phyloP scores from a whole-genome alignment of 2,329 filamentous ascomycete species.

The Fusarium sp. region DNA sequence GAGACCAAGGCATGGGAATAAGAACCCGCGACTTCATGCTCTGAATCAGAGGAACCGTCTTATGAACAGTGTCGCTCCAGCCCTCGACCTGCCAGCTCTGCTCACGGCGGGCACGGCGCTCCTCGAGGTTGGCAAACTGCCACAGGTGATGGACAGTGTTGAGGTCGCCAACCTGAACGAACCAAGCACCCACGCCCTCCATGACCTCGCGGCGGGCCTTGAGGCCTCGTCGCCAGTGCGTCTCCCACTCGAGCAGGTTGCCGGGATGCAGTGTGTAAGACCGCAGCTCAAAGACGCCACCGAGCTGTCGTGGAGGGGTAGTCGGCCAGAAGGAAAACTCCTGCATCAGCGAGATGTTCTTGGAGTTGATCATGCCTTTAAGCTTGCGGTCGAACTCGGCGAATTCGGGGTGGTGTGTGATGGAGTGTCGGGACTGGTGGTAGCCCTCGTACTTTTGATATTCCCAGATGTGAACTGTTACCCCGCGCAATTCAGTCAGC shows the following conservation, averaged over 20 bases:
- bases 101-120: conserved; percentile 89
- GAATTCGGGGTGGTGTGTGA: conserved; percentile 86
- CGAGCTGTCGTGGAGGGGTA: conserved; percentile 86
- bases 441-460: conserved; percentile 98
- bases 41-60: conserved; percentile 97
- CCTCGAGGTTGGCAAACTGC: conserved; percentile 98
- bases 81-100: conserved; percentile 95
- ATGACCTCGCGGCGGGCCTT: conserved; percentile 94
- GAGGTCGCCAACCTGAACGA: conserved; percentile 96
- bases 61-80: conserved; percentile 98
- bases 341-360: conserved; percentile 95
- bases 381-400: conserved; percentile 86
- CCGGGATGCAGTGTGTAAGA: conserved; percentile 97
- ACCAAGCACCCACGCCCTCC: conserved; percentile 99
- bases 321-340: conserved; percentile 99
- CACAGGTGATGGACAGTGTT: conserved; percentile 98
- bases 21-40: conserved; percentile 95
- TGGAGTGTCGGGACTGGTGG: conserved; percentile 89
- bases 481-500: conserved; percentile 22
- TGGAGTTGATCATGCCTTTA: conserved; percentile 84
- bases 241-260: conserved; percentile 98
- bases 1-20: conserved; percentile 96
- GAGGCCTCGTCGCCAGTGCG: conserved; percentile 93
- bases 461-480: conserved; percentile 96
- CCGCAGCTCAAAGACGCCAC: conserved; percentile 93